A percentile compares a stretch with the other conserved stretches of the same genome.
phyloP scores from a whole-genome alignment of 1,284 basidiomycete species.

The Abortiporus biennis region DNA sequence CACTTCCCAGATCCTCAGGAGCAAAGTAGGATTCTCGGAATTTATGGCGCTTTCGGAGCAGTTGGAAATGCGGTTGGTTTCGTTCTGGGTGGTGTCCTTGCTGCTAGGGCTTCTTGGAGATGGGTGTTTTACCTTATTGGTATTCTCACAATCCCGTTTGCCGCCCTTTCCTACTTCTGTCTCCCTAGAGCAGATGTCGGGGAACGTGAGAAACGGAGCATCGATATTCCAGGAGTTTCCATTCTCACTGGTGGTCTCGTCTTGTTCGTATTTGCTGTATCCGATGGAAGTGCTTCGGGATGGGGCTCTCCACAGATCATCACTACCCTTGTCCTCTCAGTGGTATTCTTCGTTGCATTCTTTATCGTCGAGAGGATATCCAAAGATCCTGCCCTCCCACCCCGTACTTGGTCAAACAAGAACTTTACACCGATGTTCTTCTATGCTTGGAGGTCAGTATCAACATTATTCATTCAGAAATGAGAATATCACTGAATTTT shows the following conservation, averaged over 20 bases:
- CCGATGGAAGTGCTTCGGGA: conserved; percentile 17
- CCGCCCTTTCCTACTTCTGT: conserved; percentile 30
- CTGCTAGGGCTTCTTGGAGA: conserved; percentile 10
- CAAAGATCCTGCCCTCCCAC: conserved; percentile 13
- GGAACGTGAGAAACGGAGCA: conserved; percentile 6
- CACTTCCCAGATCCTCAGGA: conserved; percentile 10
- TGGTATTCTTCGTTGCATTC: conserved; percentile 17
- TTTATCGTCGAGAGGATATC: conserved; percentile 19
- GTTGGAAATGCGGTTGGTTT: conserved; percentile 8
- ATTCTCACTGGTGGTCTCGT: conserved; percentile 18
- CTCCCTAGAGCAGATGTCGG: conserved; percentile 6
- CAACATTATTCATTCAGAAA: conserved; percentile 1
- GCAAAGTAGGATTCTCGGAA: conserved; percentile 8
- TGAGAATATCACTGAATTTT: background rate
- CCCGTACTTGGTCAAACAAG: conserved; percentile 8
- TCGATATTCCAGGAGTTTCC: conserved; percentile 20
- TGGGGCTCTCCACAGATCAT: conserved; percentile 20
- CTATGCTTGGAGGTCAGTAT: conserved; percentile 10
- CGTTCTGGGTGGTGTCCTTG: conserved; percentile 8
- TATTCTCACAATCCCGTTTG: conserved; percentile 23
- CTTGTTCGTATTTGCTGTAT: conserved; percentile 25
- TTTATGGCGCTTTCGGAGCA: conserved; percentile 11
- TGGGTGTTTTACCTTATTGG: conserved; percentile 16
- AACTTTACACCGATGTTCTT: conserved; percentile 11
- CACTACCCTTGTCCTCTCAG: conserved; percentile 21